Base-by-base conservation (phyloP, 225 moss, liverwort and hornwort species). In the Pseudisothecium myosuroides region DNA sequence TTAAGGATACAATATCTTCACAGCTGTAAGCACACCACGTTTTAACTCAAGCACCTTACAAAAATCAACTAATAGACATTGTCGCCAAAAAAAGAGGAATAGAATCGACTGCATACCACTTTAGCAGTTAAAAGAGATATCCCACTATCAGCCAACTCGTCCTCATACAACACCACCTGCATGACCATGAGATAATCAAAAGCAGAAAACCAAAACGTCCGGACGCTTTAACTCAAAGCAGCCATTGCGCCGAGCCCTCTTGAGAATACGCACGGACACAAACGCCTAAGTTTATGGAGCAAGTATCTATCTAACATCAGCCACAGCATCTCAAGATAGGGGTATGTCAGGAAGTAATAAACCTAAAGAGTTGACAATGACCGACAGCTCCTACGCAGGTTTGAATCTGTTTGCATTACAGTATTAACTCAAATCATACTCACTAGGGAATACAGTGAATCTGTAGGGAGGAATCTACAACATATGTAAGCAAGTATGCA, bases 131-230 rank as follows among this genome's bases (percentile, higher is more conserved):
- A 74, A 82, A 95, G 95, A 28, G 96, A 95, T 62, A 97, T 93
- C 55, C 97, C 97, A 82, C 95, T 97, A 88, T 96, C 97, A 65
- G 95, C 95, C 86, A 97, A 87, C 88, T 97, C 97, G 90, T 97
- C 96, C 90, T 97, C 96, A 59, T 95, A 96, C 82, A 97, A 85
- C 64, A 97, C 94, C 69, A 96, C 96, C 96, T 97, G 94, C 74
- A 49, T 47, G 47, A 74, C 74, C 23, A 18, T 74, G 74, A 47
- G 10, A 74, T 17, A 74, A 74, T 17, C 73, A 74, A 74, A 28
- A 45, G 47, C 47, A 28, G 47, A 49, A 74, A 47, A 49, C 31
- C 74, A 74, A 72, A 17, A 76, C 22, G 11, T 28, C 50, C 67
- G 74, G 67, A 45, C 39, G n/a, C 28, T 63, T 29, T 32, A 27